Conservation (phyloP, 2,329 filamentous ascomycete genomes). For the Pseudogymnoascus sp. region DNA sequence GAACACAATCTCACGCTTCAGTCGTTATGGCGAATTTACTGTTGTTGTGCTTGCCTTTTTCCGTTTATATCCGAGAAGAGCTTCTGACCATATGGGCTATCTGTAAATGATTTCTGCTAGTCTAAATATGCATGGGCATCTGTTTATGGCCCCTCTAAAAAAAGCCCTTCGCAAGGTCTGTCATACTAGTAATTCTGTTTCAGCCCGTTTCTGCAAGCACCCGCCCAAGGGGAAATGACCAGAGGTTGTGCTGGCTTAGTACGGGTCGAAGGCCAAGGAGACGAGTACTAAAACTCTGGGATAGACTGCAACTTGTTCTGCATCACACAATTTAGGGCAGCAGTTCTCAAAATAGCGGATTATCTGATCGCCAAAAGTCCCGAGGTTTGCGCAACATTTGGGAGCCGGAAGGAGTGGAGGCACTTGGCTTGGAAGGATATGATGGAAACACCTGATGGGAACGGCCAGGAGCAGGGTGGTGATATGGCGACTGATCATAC, state of each 20-base stretch:
- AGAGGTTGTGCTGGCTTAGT: background rate
- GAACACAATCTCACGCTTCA: background rate
- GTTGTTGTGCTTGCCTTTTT: background rate
- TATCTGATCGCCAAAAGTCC: background rate
- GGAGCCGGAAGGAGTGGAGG: background rate
- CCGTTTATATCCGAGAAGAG: background rate
- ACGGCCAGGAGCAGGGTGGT: background rate
- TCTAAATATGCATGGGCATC: background rate
- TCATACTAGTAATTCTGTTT: conserved; percentile 1
- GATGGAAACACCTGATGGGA: conserved; percentile 5
- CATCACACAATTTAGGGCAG: background rate
- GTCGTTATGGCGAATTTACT: conserved; percentile 2
- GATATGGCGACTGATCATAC: conserved; percentile 2
- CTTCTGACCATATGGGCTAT: background rate
- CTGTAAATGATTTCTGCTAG: background rate
- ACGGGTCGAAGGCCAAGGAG: background rate
- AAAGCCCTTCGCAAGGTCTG: background rate
- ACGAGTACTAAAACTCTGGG: conserved; percentile 2
- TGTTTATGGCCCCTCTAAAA: background rate
- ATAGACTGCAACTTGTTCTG: background rate
- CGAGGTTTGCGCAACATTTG: conserved; percentile 4
- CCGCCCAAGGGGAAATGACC: conserved; percentile 1
- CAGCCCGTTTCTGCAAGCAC: conserved; percentile 5
- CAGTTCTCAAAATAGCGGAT: background rate
- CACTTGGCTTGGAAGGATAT: background rate